Conservation (phyloP, 495 filamentous ascomycete species). For the Penicillium longicatenatum region DNA sequence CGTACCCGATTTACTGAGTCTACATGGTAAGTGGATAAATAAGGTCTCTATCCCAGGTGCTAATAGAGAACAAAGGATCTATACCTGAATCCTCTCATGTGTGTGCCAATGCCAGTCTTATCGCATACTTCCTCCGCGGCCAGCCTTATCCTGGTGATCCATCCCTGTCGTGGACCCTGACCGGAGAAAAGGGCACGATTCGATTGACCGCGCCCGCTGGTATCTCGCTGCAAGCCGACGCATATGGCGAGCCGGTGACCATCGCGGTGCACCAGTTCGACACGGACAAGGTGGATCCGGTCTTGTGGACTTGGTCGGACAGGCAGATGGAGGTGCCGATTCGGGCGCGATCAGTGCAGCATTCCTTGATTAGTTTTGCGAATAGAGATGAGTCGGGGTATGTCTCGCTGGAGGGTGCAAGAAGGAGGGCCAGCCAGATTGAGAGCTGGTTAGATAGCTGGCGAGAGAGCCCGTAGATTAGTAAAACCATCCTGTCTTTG, state of each 20-base stretch:
- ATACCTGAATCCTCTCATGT: neutral
- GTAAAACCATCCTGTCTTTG: neutral
- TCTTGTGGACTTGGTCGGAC: neutral
- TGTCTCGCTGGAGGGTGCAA: constrained; percentile 3
- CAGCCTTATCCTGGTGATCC: neutral
- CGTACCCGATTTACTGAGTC: neutral
- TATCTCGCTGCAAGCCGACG: constrained; percentile 2
- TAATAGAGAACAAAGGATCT: neutral
- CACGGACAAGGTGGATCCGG: neutral
- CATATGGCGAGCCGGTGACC: constrained; percentile 2
- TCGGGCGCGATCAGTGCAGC: constrained; percentile 1
- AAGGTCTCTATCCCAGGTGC: neutral
- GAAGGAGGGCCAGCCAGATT: neutral
- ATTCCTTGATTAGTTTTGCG: constrained; percentile 1
- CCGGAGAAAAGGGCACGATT: neutral
- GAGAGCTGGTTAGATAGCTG: neutral
- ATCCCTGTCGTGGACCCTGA: neutral
- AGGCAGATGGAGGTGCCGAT: neutral
- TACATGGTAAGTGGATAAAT: neutral
- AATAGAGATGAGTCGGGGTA: constrained; percentile 3
- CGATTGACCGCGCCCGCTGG: neutral
- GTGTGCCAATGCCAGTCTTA: neutral
- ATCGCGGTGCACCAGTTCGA: constrained; percentile 1
- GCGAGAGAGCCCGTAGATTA: neutral
- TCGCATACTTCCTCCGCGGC: neutral